Evolutionary conservation across 1,284 basidiomycete species (phyloP), one percentile per base, ranked within the genome.

Genomic region (Pseudomicrostroma phylloplanum): DNA sequence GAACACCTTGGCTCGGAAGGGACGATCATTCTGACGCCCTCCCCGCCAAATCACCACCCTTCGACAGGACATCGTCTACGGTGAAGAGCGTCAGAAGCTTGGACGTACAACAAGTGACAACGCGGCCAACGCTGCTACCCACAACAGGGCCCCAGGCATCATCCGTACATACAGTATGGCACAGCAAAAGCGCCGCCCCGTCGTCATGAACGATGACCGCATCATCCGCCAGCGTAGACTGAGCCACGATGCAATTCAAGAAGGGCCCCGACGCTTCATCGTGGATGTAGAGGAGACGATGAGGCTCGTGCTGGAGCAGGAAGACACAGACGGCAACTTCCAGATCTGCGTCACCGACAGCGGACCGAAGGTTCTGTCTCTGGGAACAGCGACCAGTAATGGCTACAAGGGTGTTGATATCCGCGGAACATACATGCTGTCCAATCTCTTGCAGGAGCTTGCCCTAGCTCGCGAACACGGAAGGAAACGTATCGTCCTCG

Each of bases 251-350:
- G 83, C 78, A 68, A 57, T 81, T 79, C 43, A 77, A 75, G 56
- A 82, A 81, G 43, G 81, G 78, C 21, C 84, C 7, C 65, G 73
- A 6, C 66, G 75, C 42, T 98, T 96, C 82, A 85, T 97, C 43
- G 92, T 98, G 66, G 94, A 97, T 74, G 94, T 98, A n/a, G 94
- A 98, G 76, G 92, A 96, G 81, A 98, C 94, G 39, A 92, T 98
- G 80, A 87, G 92, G 55, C 87, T 96, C 64, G 87, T 98, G 6
- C 87, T 98, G 40, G 92, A 96, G 80, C 96, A 98, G 79, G 94
- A 98, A 79, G 94, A 98, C 80, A 97, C 94, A 4, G 92, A 98
- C 71, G 89, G 89, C 55, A 92, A 98, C 81, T 92, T 93, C 79
- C 59, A 96, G 82, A 97, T 98, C 75, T 92, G 90, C 69, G 87